phyloP scores from a whole-genome alignment of 768 basidiomycete species.

The Candolleomyces eurysporus region DNA sequence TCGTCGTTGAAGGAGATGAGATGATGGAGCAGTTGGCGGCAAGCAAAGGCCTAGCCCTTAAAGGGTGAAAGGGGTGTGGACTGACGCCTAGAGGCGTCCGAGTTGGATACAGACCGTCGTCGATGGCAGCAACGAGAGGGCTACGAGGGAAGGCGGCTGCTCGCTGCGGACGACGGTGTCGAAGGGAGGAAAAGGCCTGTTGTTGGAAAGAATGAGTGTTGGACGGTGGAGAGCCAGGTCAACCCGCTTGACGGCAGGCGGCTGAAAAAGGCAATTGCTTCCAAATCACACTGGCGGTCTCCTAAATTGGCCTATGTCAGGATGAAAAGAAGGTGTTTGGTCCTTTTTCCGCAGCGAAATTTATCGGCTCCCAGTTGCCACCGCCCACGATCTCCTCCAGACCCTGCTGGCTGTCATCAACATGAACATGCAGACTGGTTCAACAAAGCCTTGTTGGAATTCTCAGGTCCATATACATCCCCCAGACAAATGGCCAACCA shows the following conservation, averaged over 20 bases:
- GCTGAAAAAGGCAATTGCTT: slow-evolving; percentile 2
- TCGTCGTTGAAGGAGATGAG: background rate
- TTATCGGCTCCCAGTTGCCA: background rate
- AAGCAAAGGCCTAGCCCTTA: background rate
- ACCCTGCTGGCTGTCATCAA: background rate
- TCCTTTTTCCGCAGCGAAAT: background rate
- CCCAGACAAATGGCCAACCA: too few relatives aligned
- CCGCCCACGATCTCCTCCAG: background rate
- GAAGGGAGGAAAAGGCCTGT: slow-evolving; percentile 3
- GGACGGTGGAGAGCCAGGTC: slow-evolving; percentile 6
- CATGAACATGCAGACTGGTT: too few relatives aligned
- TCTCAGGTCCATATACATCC: too few relatives aligned
- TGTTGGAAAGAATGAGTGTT: slow-evolving; percentile 2
- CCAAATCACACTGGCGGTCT: background rate
- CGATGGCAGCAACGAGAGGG: slow-evolving; percentile 12
- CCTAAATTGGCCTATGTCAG: background rate
- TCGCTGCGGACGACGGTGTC: slow-evolving; percentile 5
- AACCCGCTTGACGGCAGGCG: slow-evolving; percentile 5
- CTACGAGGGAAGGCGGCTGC: slow-evolving; percentile 3
- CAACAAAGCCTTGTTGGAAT: too few relatives aligned
- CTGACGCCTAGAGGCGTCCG: slow-evolving; percentile 6
- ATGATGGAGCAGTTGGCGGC: slow-evolving; percentile 8
- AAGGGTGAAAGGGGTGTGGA: slow-evolving; percentile 8
- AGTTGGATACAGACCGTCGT: slow-evolving; percentile 5
- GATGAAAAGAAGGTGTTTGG: background rate